These are phyloP conservation scores for Zygnema circumcarinatum DNA, from an alignment of 139 green algal genomes.

Conservation along the genomic window DNA sequence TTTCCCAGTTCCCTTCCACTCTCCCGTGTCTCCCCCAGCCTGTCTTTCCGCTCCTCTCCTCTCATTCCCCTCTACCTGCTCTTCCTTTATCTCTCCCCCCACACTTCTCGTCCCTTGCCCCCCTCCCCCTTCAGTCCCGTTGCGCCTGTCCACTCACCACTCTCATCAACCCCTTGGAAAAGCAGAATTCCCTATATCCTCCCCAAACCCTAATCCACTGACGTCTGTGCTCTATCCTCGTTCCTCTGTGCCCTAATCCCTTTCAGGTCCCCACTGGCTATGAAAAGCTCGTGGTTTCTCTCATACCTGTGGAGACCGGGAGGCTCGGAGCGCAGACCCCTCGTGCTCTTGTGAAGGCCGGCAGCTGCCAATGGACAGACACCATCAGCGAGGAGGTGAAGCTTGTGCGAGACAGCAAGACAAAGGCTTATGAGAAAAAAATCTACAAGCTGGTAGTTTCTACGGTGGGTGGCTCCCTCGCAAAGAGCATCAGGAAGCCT, in stretches of 20 bases:
- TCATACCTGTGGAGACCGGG: conserved; percentile 49
- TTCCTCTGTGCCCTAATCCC: background rate
- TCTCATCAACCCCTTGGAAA: background rate
- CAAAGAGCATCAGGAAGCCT: no score
- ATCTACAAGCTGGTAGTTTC: conserved; percentile 38
- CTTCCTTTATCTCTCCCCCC: background rate
- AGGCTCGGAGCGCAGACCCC: conserved; percentile 37
- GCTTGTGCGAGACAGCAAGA: conserved; percentile 32
- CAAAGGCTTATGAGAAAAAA: conserved; percentile 24
- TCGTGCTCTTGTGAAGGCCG: background rate
- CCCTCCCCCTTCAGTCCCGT: background rate
- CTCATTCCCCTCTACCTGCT: background rate
- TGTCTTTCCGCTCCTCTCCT: background rate
- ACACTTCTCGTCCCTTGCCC: background rate
- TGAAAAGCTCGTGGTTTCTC: conserved; percentile 50
- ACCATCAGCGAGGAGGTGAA: conserved; percentile 37
- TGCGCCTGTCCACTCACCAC: background rate
- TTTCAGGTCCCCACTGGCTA: conserved; percentile 43
- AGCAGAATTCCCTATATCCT: background rate
- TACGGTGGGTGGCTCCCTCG: conserved; percentile 33
- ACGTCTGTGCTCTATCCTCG: background rate
- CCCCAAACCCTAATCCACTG: background rate
- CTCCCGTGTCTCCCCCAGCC: background rate
- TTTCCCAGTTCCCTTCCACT: background rate
- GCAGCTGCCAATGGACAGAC: conserved; percentile 48